Base-by-base conservation (phyloP, 2,329 filamentous ascomycete genomes). In the Thielaviopsis musarum region DNA sequence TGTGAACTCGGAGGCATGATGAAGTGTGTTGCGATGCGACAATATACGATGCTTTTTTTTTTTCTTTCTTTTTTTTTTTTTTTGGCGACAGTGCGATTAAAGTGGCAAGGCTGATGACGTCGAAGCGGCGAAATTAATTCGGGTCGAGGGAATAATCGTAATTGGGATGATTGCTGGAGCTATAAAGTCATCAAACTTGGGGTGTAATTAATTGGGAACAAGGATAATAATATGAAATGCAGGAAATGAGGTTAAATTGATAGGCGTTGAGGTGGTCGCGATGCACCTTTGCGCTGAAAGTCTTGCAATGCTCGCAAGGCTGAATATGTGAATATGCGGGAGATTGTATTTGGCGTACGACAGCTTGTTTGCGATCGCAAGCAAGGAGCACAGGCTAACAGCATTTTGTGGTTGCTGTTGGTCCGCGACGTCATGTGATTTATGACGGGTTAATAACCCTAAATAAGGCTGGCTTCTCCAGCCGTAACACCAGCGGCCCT, bases 1-100 rank as follows among this genome's bases (percentile, higher is more conserved):
- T 83, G 79, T 54, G 78, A 75, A 59, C 73, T 73, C 28, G 79
- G 77, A 68, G 81, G 78, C 81, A 84, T 84, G 59, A 62, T 70
- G 66, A 26, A 24, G 15, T 21, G 38, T 21, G 24, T 54, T 10
- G n/a, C 45, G 45, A 17, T 49, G 45, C n/a, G 45, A 49, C n/a
- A 19, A 21, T 12, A n/a, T 19, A 21, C 9, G 13, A 3, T 45
- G 38, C 7, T 21, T 17, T 21, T 19, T 17, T 49, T 19, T 19
- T 21, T 17, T 21, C 5, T 17, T 49, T 19, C n/a, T n/a, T n/a
- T n/a, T 48, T 12, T 1, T 48, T 19, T 21, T 17, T 21, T 19
- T 17, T 49, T 19, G 45, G 17, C 15, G 38, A 17, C 15, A n/a
- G 38, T 45, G 30, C 30, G 15, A 45, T 45, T 15, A n/a, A n/a